Percentiles rank a stretch among this genome's conserved stretches.
These are phyloP conservation scores for Aspergillus uvarum DNA, from an alignment of 2,329 filamentous ascomycete species.

Conservation along the genomic window DNA sequence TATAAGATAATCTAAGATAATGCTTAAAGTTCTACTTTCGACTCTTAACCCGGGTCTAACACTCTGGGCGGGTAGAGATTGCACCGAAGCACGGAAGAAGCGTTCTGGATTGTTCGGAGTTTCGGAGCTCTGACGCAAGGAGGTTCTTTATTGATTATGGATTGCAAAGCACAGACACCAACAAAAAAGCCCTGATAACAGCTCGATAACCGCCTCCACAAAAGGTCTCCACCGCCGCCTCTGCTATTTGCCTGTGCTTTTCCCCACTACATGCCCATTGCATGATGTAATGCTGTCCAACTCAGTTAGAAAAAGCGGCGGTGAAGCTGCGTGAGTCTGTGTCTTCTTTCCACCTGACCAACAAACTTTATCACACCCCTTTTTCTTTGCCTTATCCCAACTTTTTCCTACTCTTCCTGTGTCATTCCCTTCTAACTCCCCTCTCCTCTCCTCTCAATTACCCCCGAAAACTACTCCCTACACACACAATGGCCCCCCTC, in stretches of 20 bases:
- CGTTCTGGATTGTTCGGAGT: not conserved
- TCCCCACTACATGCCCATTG: not conserved
- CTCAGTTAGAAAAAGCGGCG: not conserved
- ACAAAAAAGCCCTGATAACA: no score
- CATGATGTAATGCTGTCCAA: not conserved
- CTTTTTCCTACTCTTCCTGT: not conserved
- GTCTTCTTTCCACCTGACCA: not conserved
- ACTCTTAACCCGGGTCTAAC: no score
- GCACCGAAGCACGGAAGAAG: not conserved
- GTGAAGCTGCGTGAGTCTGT: not conserved
- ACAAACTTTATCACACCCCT: not conserved
- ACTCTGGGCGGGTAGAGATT: no score
- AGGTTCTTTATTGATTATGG: not conserved
- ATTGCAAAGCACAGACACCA: not conserved
- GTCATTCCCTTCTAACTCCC: not conserved
- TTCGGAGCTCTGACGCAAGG: not conserved
- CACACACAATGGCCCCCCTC: slow-evolving; percentile 32
- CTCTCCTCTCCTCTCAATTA: slow-evolving; percentile 11
- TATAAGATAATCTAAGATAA: no score
- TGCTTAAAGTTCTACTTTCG: no score
- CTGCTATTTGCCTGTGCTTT: not conserved
- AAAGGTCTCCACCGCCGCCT: not conserved
- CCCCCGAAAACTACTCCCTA: no score
- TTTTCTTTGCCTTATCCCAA: not conserved
- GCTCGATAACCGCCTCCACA: not conserved